Conservation (phyloP, 1,284 basidiomycete species). For the Ustilago tritici region DNA sequence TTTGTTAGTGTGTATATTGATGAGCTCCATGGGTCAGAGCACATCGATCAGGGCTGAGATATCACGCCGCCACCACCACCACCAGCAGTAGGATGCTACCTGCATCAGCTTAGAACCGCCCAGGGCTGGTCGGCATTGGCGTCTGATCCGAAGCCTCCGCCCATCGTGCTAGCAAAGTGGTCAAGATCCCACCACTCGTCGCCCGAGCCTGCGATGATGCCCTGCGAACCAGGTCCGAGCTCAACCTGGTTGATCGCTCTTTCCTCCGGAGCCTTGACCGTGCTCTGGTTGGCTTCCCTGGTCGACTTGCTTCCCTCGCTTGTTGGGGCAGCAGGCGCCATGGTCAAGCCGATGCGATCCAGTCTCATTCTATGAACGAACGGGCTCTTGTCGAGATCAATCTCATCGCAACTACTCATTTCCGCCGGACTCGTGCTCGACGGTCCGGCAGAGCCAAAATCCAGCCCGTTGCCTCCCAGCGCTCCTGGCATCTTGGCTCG, state of each 20-base stretch:
- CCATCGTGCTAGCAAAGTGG: slow-evolving; percentile 47
- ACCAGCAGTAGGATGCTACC: neutral
- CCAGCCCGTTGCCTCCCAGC: slow-evolving; percentile 49
- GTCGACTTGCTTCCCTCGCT: slow-evolving; percentile 20
- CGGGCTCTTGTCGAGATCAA: slow-evolving; percentile 54
- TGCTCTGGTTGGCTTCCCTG: slow-evolving; percentile 24
- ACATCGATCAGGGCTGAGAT: slow-evolving; percentile 7
- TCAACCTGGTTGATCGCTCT: slow-evolving; percentile 49
- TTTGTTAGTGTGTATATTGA: neutral
- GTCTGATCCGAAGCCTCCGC: slow-evolving; percentile 39
- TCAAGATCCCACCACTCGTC: slow-evolving; percentile 57
- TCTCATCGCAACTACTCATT: slow-evolving; percentile 57
- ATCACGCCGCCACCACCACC: too few relatives aligned
- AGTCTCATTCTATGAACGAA: slow-evolving; percentile 47
- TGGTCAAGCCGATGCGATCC: slow-evolving; percentile 47
- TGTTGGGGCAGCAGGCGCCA: slow-evolving; percentile 31
- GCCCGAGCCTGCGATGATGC: slow-evolving; percentile 43
- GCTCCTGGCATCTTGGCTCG: slow-evolving; percentile 40
- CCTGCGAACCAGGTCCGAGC: slow-evolving; percentile 50
- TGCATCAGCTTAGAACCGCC: slow-evolving; percentile 47
- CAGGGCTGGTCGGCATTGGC: slow-evolving; percentile 50
- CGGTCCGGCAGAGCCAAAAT: slow-evolving; percentile 59
- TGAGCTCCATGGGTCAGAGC: slow-evolving; percentile 9
- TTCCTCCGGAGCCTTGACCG: slow-evolving; percentile 30
- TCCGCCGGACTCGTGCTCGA: slow-evolving; percentile 60